These are phyloP conservation scores for Viola pubescens DNA, from an alignment of 441 rosid genomes.

Conservation along the genomic window DNA sequence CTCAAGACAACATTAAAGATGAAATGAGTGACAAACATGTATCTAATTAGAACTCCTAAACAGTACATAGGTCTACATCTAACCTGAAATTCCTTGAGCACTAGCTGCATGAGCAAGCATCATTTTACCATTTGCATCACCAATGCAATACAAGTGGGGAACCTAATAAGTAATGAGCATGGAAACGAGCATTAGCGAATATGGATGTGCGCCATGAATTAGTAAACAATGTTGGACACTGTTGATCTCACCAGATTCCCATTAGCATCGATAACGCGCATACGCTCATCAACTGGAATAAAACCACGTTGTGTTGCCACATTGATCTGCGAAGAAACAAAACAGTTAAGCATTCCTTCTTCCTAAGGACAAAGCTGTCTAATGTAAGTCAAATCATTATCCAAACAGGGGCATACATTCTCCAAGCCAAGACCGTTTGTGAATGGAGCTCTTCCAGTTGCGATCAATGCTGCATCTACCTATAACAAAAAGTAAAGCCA, in stretches of 20 bases:
- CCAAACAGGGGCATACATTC: constrained; percentile 43
- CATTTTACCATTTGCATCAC: constrained; percentile 96
- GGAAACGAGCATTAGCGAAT: constrained; percentile 9
- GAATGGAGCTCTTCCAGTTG: constrained; percentile 97
- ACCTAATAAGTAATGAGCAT: constrained; percentile 35
- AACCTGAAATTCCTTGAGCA: constrained; percentile 99
- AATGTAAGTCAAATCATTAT: constrained; percentile 6
- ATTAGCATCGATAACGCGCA: constrained; percentile 77
- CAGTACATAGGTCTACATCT: neutral
- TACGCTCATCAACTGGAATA: constrained; percentile 83
- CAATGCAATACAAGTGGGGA: constrained; percentile 73
- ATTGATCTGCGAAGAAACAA: constrained; percentile 44
- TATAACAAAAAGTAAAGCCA: constrained; percentile 24
- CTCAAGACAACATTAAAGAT: constrained; percentile 16
- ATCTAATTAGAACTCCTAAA: constrained; percentile 9
- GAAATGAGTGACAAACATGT: constrained; percentile 7
- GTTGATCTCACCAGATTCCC: constrained; percentile 55
- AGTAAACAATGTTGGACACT: neutral
- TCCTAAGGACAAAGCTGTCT: constrained; percentile 3
- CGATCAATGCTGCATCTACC: constrained; percentile 96
- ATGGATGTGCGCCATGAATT: neutral
- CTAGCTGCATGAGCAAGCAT: constrained; percentile 99
- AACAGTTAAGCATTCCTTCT: constrained; percentile 6
- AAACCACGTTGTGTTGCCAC: constrained; percentile 86
- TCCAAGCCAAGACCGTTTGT: constrained; percentile 94